Conservation (phyloP, 495 filamentous ascomycete genomes). For the Cladorrhinum samala region DNA sequence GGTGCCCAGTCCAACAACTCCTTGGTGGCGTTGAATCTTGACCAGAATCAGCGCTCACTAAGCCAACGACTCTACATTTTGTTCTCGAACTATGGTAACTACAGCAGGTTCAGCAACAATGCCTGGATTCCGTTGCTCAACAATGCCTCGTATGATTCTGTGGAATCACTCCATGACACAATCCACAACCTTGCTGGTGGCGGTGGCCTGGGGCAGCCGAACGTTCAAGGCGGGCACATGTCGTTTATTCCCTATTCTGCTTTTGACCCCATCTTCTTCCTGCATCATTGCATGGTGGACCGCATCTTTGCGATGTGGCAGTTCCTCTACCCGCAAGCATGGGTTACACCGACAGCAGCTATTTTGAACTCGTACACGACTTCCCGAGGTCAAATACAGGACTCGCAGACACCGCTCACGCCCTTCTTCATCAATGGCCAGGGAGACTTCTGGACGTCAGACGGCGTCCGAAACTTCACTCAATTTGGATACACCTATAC, state of each 20-base stretch:
- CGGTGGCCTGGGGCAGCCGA: conserved; percentile 11
- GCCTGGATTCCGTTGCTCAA: conserved; percentile 36
- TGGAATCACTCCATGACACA: conserved; percentile 60
- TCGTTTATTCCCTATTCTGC: conserved; percentile 56
- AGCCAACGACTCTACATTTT: conserved; percentile 54
- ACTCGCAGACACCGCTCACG: conserved; percentile 35
- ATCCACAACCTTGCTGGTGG: conserved; percentile 55
- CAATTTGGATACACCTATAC: conserved; percentile 58
- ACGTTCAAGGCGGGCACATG: conserved; percentile 53
- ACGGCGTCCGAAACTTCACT: conserved; percentile 35
- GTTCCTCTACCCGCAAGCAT: conserved; percentile 52
- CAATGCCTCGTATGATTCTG: conserved; percentile 43
- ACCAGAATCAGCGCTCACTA: conserved; percentile 38
- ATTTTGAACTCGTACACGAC: conserved; percentile 47
- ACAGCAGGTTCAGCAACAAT: conserved; percentile 53
- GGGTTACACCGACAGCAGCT: conserved; percentile 45
- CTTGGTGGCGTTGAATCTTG: conserved; percentile 41
- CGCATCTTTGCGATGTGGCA: conserved; percentile 70
- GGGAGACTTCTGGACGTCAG: conserved; percentile 47
- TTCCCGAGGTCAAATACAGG: conserved; percentile 33
- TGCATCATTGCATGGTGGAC: conserved; percentile 63
- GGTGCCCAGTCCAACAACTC: conserved; percentile 48
- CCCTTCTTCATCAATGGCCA: conserved; percentile 40
- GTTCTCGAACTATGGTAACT: conserved; percentile 52
- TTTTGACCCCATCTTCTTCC: conserved; percentile 70